Percentiles rank a stretch among this genome's conserved stretches.
These are phyloP conservation scores for Carallia pectinifolia DNA, from an alignment of 345 rosid genomes.

Conservation along the genomic window DNA sequence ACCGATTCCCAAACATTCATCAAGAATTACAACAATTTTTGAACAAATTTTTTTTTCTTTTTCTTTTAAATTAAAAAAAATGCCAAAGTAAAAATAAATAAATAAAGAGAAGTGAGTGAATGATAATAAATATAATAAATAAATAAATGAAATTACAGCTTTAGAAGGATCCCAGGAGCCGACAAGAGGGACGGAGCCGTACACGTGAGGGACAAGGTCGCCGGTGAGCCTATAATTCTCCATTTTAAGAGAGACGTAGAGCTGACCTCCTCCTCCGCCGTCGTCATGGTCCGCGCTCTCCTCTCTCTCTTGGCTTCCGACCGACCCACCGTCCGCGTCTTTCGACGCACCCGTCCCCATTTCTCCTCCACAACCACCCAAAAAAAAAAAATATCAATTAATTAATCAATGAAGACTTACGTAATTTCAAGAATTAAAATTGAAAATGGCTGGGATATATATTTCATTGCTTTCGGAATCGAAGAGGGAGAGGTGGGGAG, in stretches of 20 bases:
- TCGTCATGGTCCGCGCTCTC: slow-evolving; percentile 59
- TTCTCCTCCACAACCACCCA: background rate
- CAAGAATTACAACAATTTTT: no score
- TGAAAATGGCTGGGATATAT: no score
- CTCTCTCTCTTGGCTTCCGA: slow-evolving; percentile 40
- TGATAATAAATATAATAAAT: slow-evolving; percentile 1
- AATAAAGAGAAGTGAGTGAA: background rate
- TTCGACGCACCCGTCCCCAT: slow-evolving; percentile 85
- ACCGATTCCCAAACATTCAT: background rate
- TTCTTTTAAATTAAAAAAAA: background rate
- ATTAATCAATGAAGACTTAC: background rate
- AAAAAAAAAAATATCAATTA: background rate
- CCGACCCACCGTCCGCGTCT: slow-evolving; percentile 48
- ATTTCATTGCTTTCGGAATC: no score
- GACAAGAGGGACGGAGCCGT: slow-evolving; percentile 84
- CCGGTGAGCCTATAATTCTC: slow-evolving; percentile 74
- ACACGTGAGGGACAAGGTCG: slow-evolving; percentile 88
- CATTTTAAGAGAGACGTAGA: slow-evolving; percentile 86
- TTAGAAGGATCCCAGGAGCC: slow-evolving; percentile 96
- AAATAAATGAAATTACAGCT: slow-evolving; percentile 47
- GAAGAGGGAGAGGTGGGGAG: no score
- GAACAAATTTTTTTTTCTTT: background rate
- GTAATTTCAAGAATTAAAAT: background rate
- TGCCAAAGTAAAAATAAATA: background rate
- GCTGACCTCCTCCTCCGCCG: slow-evolving; percentile 47